Evolutionary conservation across 1,284 basidiomycete genomes (phyloP), one percentile per base, ranked within the genome.

Genomic region (Apiotrichum brassicae): DNA sequence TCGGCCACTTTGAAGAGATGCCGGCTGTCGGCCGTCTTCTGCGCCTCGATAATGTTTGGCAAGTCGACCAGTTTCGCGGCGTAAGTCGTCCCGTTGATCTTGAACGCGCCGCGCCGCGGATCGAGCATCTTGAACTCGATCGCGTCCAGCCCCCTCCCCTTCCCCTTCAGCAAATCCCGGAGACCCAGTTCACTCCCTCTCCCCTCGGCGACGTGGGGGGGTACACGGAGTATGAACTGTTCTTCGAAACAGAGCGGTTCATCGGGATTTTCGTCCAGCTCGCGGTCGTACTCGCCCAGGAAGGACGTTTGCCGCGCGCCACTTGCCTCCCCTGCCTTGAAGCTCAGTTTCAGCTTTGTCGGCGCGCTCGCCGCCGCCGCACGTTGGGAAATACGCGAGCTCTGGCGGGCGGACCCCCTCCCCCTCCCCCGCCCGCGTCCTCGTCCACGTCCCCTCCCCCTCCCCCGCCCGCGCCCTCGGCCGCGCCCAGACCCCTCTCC

Each of bases 111-210:
- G 60, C 95, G 76, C 42, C 95, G 81, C 45, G 93, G 89, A 71
- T 99, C 94, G 75, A 97, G 92, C 72, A 99, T 97, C 75, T 95
- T 97, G 80, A 99, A 93, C 86, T 89, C 97, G 11, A 97, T 82
- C 61, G 95, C 91, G 59, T 86, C 75, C 16, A 73, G 81, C 11
- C 80, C 76, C 25, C 90, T 78, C 60, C 91, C 87, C 55, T 91
- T 81, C 40, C 82, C 77, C 44, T 81, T 79, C 12, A 94, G 83
- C 78, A 88, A 83, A 75, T 88, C 88, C 63, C 81, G 80, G 53
- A 95, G 62, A 58, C 80, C 83, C 41, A 87, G 84, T 30, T 48
- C 51, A 9, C 53, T 50, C 11, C 66, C 60, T 12, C 46, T 49
- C 12, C 64, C 71, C n/a, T 70, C 69, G 45, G 74, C 71, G 4